phyloP scores from a whole-genome alignment of 768 basidiomycete species.

The Pleurotus platypus region DNA sequence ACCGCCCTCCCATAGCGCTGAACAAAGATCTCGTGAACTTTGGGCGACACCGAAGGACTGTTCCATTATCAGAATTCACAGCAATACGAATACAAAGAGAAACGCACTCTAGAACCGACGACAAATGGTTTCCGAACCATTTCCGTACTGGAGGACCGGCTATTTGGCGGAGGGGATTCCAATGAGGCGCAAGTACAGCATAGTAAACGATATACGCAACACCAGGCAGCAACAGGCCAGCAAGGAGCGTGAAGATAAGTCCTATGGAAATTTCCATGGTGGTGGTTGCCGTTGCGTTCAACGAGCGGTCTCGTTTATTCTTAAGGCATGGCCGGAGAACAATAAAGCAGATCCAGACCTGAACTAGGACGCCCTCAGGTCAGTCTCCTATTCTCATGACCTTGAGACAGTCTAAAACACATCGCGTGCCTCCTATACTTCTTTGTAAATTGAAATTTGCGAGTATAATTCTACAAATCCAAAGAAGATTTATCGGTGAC shows the following conservation, averaged over 20 bases:
- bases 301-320: too few relatives aligned
- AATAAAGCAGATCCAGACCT: too few relatives aligned
- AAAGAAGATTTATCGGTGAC: too few relatives aligned
- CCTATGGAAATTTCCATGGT: too few relatives aligned
- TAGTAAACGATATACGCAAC: slow-evolving; percentile 25
- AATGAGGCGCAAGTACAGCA: slow-evolving; percentile 26
- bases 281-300: too few relatives aligned
- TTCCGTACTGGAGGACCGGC: slow-evolving; percentile 56
- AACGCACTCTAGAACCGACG: slow-evolving; percentile 55
- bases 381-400: too few relatives aligned
- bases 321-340: too few relatives aligned
- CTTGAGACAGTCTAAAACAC: too few relatives aligned
- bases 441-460: too few relatives aligned
- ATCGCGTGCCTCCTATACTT: too few relatives aligned
- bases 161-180: slow-evolving; percentile 48
- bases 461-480: too few relatives aligned
- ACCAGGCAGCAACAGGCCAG: slow-evolving; percentile 4
- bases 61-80: slow-evolving; percentile 2
- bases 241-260: background rate
- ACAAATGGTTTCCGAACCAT: slow-evolving; percentile 53
- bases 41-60: slow-evolving; percentile 53
- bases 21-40: slow-evolving; percentile 49
- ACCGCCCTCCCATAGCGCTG: slow-evolving; percentile 66
- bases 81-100: background rate
- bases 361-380: too few relatives aligned